Evolutionary conservation across 495 filamentous ascomycete species (phyloP).

Genomic region (Daldinia loculata): DNA sequence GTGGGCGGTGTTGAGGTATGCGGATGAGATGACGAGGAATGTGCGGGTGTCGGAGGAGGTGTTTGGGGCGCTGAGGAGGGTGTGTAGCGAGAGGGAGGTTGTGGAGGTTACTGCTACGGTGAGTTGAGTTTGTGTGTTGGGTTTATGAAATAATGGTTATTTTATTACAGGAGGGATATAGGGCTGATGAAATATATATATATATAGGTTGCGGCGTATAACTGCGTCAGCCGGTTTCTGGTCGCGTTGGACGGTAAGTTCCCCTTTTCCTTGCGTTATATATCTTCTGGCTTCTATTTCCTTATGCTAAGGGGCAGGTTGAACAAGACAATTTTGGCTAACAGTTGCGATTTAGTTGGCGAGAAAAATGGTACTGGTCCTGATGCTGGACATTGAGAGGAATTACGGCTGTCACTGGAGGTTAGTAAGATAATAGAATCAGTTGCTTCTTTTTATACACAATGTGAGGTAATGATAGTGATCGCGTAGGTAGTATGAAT

Average conservation of each 20-base stretch:
- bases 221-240: slow-evolving; percentile 85
- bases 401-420: neutral
- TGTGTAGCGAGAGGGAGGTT: slow-evolving; percentile 72
- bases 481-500: neutral
- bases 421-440: neutral
- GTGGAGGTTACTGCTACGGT: slow-evolving; percentile 82
- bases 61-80: slow-evolving; percentile 65
- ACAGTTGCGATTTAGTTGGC: slow-evolving; percentile 49
- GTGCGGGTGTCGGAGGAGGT: slow-evolving; percentile 69
- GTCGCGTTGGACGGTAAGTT: slow-evolving; percentile 79
- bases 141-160: neutral
- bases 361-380: slow-evolving; percentile 59
- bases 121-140: slow-evolving; percentile 27
- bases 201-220: slow-evolving; percentile 73
- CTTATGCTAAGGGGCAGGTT: neutral
- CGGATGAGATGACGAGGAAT: slow-evolving; percentile 78
- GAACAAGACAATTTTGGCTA: neutral
- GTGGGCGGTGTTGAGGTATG: slow-evolving; percentile 71
- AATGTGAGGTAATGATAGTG: too few species aligned
- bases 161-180: too few species aligned
- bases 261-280: neutral
- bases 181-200: neutral
- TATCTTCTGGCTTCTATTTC: neutral
- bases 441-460: neutral
- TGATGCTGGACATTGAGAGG: slow-evolving; percentile 38